Percentiles rank a stretch among this genome's conserved stretches.
Evolutionary conservation across 1,284 basidiomycete species (phyloP).

Genomic region (Amylostereum areolatum): DNA sequence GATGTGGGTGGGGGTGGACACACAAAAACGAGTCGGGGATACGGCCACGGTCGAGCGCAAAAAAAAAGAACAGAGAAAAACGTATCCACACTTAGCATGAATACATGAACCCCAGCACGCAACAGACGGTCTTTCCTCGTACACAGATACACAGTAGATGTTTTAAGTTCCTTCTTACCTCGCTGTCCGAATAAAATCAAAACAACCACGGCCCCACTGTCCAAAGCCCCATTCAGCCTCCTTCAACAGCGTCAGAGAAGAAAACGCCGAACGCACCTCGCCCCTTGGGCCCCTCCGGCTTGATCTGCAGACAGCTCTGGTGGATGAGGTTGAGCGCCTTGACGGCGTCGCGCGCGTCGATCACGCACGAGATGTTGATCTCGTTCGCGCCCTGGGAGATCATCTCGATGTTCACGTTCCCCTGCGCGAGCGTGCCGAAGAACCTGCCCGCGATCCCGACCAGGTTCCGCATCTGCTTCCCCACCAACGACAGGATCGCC

Average conservation of each 20-base stretch:
- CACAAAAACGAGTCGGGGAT: too few species aligned
- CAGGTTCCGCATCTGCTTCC: constrained; percentile 91
- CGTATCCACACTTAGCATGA: too few species aligned
- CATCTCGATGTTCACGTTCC: constrained; percentile 98
- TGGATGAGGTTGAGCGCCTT: constrained; percentile 98
- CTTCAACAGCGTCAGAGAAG: neutral
- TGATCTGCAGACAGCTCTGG: constrained; percentile 76
- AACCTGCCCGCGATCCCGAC: constrained; percentile 94
- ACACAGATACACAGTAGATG: too few species aligned
- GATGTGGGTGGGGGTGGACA: too few species aligned
- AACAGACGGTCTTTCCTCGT: too few species aligned
- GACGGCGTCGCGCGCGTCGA: constrained; percentile 80
- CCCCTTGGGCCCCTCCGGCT: constrained; percentile 33
- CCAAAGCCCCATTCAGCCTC: neutral
- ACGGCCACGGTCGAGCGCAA: too few species aligned
- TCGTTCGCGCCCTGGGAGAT: constrained; percentile 98
- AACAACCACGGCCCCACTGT: constrained; percentile 1
- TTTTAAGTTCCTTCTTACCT: too few species aligned
- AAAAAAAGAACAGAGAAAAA: too few species aligned
- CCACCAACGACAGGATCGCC: constrained; percentile 95
- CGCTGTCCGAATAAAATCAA: neutral
- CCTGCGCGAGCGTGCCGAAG: constrained; percentile 93
- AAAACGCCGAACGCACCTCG: constrained; percentile 25
- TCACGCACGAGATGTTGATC: constrained; percentile 97
- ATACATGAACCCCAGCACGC: too few species aligned